Evolutionary conservation across 345 rosid genomes (phyloP), one percentile per base, ranked within the genome.

Genomic region (Ceriops tagal): DNA sequence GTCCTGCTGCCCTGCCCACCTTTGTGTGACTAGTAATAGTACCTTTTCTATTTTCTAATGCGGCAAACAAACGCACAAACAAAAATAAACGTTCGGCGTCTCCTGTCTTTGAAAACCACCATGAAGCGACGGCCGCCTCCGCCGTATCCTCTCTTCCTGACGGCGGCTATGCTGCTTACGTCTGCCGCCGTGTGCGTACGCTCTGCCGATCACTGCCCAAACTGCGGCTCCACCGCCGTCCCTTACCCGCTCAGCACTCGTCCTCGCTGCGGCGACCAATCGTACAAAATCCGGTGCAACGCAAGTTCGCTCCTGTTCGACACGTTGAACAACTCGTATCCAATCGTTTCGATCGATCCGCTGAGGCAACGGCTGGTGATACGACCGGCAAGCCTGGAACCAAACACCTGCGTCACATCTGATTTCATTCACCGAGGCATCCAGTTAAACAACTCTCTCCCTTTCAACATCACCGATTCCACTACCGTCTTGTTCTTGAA

Each of bases 161-260:
- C 19, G 21, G 39, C 39, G 27, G 18, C 60, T 6, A 18, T 53
- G 27, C 37, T 66, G 16, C 16, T 52, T 16, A 1, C 47, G 11
- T 18, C 39, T 13, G 28, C 37, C 18, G 20, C 37, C 18, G 3
- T 34, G 2, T 5, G 28, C 27, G 37, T 67, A 24, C 6, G 58
- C 15, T 63, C 80, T 1, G 74, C 69, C 64, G 57, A 47, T 30
- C 84, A 57, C 21, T 85, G 86, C 66, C 84, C 86, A 7, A n/a
- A 46, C 81, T 85, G 88, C 51, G 88, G 88, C 60, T 8, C 71
- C 71, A 64, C 59, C 9, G 46, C 75, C 9, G 86, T 84, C 20
- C 88, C 88, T 0, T 84, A 84, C 64, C 89, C 89, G 1, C 77
- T 85, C 31, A 83, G 86, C 72, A 85, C 85, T 0, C 57, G 65